Percentiles rank a stretch among this genome's conserved stretches.
phyloP scores from a whole-genome alignment of 2,329 filamentous ascomycete genomes.

The Pseudogymnoascus sp. region DNA sequence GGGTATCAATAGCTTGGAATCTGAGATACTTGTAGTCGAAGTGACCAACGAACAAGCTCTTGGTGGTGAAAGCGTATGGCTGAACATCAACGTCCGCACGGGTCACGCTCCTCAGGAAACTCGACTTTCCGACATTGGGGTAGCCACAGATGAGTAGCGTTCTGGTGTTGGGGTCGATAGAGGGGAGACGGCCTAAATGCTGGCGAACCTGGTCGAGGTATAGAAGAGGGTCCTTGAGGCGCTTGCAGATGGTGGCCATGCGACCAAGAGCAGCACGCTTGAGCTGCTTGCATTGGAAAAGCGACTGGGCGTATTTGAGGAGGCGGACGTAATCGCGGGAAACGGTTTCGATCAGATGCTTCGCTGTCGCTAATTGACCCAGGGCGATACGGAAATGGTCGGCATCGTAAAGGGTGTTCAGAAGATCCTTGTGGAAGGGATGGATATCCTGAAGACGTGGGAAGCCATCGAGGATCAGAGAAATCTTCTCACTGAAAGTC shows the following conservation, averaged over 20 bases:
- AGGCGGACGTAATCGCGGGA: slow-evolving; percentile 92
- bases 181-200: slow-evolving; percentile 91
- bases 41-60: slow-evolving; percentile 93
- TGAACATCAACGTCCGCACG: slow-evolving; percentile 94
- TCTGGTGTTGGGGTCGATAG: slow-evolving; percentile 96
- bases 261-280: slow-evolving; percentile 93
- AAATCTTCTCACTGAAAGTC: slow-evolving; percentile 91
- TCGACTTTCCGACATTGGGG: slow-evolving; percentile 95
- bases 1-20: slow-evolving; percentile 92
- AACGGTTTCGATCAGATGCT: slow-evolving; percentile 93
- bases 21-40: slow-evolving; percentile 93
- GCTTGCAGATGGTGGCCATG: slow-evolving; percentile 95
- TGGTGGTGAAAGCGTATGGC: slow-evolving; percentile 97
- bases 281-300: slow-evolving; percentile 98
- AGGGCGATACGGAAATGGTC: slow-evolving; percentile 97
- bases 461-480: slow-evolving; percentile 83
- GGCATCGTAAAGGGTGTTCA: slow-evolving; percentile 97
- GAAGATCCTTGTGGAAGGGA: slow-evolving; percentile 74
- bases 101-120: slow-evolving; percentile 85
- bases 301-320: slow-evolving; percentile 89
- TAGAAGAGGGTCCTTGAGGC: slow-evolving; percentile 85
- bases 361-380: slow-evolving; percentile 90
- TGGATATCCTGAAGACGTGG: slow-evolving; percentile 90
- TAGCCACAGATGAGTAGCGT: slow-evolving; percentile 96
- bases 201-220: slow-evolving; percentile 96